Evolutionary conservation across 441 rosid species (phyloP).

Genomic region (Theobroma grandiflorum): DNA sequence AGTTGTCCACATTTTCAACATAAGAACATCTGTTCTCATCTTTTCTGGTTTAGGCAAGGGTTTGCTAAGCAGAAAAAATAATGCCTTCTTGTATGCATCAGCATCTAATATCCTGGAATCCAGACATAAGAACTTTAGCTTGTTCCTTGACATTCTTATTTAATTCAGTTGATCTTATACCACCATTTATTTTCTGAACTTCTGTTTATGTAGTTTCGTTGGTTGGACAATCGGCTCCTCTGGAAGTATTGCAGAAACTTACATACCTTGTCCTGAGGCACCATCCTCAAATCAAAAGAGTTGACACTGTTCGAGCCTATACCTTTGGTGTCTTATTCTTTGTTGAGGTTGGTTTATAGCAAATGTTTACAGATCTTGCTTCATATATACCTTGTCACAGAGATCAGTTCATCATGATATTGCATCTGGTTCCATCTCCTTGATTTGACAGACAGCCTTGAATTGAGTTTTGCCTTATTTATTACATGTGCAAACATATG

Average conservation of each 20-base stretch:
- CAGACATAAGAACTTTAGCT: not conserved
- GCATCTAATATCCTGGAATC: not conserved
- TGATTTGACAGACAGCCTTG: too few species aligned
- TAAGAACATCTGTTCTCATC: too few species aligned
- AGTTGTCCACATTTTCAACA: too few species aligned
- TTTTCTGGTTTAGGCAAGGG: too few species aligned
- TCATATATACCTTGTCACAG: not conserved
- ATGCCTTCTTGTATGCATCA: not conserved
- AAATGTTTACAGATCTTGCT: too few species aligned
- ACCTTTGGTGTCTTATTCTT: slow-evolving; percentile 68
- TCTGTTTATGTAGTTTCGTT: slow-evolving; percentile 54
- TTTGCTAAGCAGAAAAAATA: too few species aligned
- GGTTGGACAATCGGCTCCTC: slow-evolving; percentile 66
- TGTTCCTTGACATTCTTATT: not conserved
- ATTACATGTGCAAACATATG: too few species aligned
- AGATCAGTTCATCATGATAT: too few species aligned
- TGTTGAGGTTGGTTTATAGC: slow-evolving; percentile 55
- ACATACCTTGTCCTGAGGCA: slow-evolving; percentile 67
- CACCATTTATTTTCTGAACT: not conserved
- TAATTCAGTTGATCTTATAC: not conserved
- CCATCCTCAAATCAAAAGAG: slow-evolving; percentile 53
- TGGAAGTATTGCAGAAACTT: slow-evolving; percentile 67
- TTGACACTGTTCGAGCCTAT: slow-evolving; percentile 70
- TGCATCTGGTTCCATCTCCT: not conserved
- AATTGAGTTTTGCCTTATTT: too few species aligned